These are phyloP conservation scores for Populus hybrid DNA, from an alignment of 441 rosid species.

Conservation along the genomic window DNA sequence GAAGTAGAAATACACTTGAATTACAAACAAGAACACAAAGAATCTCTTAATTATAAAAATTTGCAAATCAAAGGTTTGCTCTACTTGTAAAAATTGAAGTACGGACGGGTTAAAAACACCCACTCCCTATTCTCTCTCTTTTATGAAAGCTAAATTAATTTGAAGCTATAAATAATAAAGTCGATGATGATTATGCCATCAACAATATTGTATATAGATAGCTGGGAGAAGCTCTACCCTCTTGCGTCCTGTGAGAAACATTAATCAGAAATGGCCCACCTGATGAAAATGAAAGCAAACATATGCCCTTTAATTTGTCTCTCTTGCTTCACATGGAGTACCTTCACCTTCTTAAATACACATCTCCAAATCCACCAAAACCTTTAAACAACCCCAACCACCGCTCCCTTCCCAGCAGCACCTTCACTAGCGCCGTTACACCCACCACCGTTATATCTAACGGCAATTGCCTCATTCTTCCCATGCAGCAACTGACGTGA, in stretches of 20 bases:
- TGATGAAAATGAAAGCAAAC: background rate
- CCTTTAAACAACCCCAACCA: constrained; percentile 30
- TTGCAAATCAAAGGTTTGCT: background rate
- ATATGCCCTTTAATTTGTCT: too few species aligned
- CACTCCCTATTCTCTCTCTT: background rate
- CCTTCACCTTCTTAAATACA: constrained; percentile 3
- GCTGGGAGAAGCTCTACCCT: background rate
- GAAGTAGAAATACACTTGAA: background rate
- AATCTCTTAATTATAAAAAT: background rate
- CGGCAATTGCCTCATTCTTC: background rate
- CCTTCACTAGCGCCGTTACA: constrained; percentile 26
- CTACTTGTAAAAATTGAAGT: too few species aligned
- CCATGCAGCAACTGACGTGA: constrained; percentile 3
- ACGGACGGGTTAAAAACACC: background rate
- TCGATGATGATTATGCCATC: background rate
- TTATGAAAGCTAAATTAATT: background rate
- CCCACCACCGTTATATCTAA: constrained; percentile 23
- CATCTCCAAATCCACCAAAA: constrained; percentile 17
- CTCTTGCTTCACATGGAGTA: constrained; percentile 1
- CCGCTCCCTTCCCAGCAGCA: constrained; percentile 7
- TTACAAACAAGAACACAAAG: background rate
- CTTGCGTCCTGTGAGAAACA: background rate
- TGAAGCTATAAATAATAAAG: background rate
- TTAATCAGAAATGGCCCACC: background rate
- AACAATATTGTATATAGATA: background rate